Conservation (phyloP, 345 rosid species). For the Schrenkiella parvula region DNA sequence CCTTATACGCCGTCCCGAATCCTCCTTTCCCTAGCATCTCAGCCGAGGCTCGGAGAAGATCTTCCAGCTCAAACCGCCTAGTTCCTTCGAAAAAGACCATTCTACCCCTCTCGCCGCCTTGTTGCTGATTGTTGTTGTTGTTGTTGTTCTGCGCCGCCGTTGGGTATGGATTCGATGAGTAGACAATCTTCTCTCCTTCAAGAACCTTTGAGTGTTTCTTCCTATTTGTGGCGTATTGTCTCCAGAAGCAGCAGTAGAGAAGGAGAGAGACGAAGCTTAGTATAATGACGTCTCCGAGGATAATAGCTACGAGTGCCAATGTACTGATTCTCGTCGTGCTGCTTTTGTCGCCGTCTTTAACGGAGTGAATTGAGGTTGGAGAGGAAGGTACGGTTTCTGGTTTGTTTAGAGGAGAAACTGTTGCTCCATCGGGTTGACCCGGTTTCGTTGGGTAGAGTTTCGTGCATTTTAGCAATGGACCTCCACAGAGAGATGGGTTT, state of each 20-base stretch:
- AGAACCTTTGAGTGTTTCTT: constrained; percentile 51
- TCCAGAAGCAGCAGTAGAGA: constrained; percentile 90
- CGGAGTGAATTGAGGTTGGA: constrained; percentile 51
- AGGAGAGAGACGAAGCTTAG: constrained; percentile 60
- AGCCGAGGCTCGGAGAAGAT: constrained; percentile 84
- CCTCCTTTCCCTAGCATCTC: constrained; percentile 97
- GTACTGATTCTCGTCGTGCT: constrained; percentile 47
- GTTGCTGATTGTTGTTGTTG: constrained; percentile 16
- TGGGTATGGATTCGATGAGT: constrained; percentile 89
- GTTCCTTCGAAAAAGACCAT: constrained; percentile 93
- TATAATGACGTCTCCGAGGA: constrained; percentile 61
- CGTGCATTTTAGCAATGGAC: constrained; percentile 50
- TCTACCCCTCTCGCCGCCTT: constrained; percentile 62
- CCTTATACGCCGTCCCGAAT: constrained; percentile 91
- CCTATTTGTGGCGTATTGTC: constrained; percentile 50
- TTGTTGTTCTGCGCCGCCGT: constrained; percentile 19
- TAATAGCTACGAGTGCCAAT: constrained; percentile 54
- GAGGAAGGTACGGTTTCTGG: constrained; percentile 57
- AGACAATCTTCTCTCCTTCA: constrained; percentile 81
- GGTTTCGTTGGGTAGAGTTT: constrained; percentile 49
- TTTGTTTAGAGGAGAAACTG: constrained; percentile 49
- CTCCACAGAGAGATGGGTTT: constrained; percentile 68
- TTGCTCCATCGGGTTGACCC: constrained; percentile 56
- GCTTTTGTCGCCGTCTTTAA: constrained; percentile 4
- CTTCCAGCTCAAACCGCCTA: constrained; percentile 76